Evolutionary conservation across 2,329 filamentous ascomycete genomes (phyloP).

Genomic region (Ceratocystis papillata): DNA sequence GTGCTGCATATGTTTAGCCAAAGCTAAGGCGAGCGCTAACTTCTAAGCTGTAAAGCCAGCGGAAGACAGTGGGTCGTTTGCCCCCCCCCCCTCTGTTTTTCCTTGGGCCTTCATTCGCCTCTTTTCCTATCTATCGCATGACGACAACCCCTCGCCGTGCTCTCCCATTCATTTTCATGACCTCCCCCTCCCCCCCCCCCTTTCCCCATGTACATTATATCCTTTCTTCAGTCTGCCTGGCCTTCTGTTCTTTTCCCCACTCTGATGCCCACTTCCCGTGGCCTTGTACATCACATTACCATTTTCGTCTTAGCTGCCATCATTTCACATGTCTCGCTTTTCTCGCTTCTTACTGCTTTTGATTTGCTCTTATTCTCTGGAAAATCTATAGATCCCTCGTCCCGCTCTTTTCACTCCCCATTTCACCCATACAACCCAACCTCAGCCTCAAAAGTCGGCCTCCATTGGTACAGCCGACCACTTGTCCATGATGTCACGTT

Average conservation of each 20-base stretch:
- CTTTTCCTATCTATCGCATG: neutral
- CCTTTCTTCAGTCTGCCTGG: neutral
- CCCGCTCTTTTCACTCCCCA: neutral
- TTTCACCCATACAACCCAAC: neutral
- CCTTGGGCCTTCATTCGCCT: neutral
- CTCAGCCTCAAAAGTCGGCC: neutral
- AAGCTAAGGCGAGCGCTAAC: constrained; percentile 7
- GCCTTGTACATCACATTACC: neutral
- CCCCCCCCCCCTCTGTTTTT: neutral
- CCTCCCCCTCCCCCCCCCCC: neutral
- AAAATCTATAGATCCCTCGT: neutral
- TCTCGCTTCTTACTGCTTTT: neutral
- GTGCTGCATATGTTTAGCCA: constrained; percentile 41
- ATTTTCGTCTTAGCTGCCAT: too few relatives aligned
- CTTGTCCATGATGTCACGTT: neutral
- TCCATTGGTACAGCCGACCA: neutral
- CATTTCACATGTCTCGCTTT: neutral
- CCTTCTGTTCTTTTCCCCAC: neutral
- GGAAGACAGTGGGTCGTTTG: too few relatives aligned
- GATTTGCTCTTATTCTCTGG: neutral
- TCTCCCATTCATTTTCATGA: neutral
- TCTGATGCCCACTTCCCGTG: neutral
- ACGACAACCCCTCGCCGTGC: neutral
- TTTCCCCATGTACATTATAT: constrained; percentile 1
- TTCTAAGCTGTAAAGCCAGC: neutral